phyloP scores from a whole-genome alignment of 1,139 yeast species.

The Blastobotrys capitulatus region DNA sequence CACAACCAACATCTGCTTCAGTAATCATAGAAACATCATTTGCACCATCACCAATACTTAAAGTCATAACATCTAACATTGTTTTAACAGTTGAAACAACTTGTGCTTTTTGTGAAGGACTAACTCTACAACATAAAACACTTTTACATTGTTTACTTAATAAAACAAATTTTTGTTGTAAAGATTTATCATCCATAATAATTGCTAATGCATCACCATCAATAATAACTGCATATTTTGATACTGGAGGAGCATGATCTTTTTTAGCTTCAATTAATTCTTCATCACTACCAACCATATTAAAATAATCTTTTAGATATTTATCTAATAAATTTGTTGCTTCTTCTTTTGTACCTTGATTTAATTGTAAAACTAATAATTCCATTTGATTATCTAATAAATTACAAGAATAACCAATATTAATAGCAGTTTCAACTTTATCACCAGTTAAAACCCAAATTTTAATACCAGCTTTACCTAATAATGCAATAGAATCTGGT shows the following conservation, averaged over 20 bases:
- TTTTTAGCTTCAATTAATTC: slow-evolving; percentile 55
- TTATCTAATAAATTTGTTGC: slow-evolving; percentile 52
- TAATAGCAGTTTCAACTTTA: slow-evolving; percentile 92
- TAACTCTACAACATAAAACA: slow-evolving; percentile 96
- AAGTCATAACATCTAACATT: slow-evolving; percentile 76
- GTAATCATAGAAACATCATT: slow-evolving; percentile 99
- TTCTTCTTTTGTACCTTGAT: slow-evolving; percentile 33
- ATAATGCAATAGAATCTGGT: slow-evolving; percentile 78
- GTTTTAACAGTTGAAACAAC: slow-evolving; percentile 85
- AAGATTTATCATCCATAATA: slow-evolving; percentile 46
- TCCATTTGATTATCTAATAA: slow-evolving; percentile 81
- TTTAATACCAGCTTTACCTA: slow-evolving; percentile 85
- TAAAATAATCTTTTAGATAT: slow-evolving; percentile 56
- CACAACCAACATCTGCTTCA: slow-evolving; percentile 97
- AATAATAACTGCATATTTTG: slow-evolving; percentile 73
- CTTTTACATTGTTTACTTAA: slow-evolving; percentile 91
- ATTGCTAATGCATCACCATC: slow-evolving; percentile 87
- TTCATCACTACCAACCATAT: slow-evolving; percentile 52
- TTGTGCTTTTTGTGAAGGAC: slow-evolving; percentile 95
- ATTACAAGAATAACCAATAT: slow-evolving; percentile 93
- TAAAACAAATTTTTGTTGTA: slow-evolving; percentile 64
- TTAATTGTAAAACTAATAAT: slow-evolving; percentile 56
- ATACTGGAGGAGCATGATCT: slow-evolving; percentile 74
- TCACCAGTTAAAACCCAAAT: slow-evolving; percentile 97
- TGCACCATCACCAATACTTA: slow-evolving; percentile 97